Evolutionary conservation across 2,329 filamentous ascomycete species (phyloP).

Genomic region (Blastomyces parvus): DNA sequence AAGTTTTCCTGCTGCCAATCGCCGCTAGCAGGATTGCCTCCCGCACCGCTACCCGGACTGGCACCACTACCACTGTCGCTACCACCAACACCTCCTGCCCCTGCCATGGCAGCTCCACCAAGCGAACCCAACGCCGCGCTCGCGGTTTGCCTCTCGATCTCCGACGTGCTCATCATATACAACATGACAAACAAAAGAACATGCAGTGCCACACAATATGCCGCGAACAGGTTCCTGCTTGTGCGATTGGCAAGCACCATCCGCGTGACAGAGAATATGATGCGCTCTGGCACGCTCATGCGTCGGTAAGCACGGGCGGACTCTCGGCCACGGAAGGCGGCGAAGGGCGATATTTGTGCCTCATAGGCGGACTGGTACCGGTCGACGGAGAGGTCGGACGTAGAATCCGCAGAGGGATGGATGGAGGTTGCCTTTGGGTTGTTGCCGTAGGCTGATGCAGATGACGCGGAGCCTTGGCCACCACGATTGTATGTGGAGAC

Average conservation of each 20-base stretch:
- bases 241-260: conserved; percentile 83
- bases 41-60: background rate
- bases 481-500: conserved; percentile 83
- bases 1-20: conserved; percentile 6
- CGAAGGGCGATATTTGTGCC: conserved; percentile 89
- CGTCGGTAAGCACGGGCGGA: conserved; percentile 81
- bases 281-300: conserved; percentile 83
- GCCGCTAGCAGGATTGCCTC: background rate
- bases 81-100: conserved; percentile 20
- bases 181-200: conserved; percentile 76
- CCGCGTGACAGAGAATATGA: conserved; percentile 81
- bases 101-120: conserved; percentile 32
- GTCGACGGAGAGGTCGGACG: conserved; percentile 61
- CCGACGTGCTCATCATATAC: conserved; percentile 63
- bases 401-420: conserved; percentile 49
- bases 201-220: conserved; percentile 83
- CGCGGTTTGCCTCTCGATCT: conserved; percentile 54
- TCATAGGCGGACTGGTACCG: conserved; percentile 90
- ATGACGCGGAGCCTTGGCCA: conserved; percentile 51
- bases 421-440: conserved; percentile 66
- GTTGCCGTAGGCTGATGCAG: conserved; percentile 51
- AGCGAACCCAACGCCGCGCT: conserved; percentile 46
- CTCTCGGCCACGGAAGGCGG: conserved; percentile 89
- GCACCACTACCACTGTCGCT: conserved; percentile 15
- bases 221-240: conserved; percentile 87